Base-by-base conservation (phyloP, 2,329 filamentous ascomycete genomes). In the Sporothrix phasma region DNA sequence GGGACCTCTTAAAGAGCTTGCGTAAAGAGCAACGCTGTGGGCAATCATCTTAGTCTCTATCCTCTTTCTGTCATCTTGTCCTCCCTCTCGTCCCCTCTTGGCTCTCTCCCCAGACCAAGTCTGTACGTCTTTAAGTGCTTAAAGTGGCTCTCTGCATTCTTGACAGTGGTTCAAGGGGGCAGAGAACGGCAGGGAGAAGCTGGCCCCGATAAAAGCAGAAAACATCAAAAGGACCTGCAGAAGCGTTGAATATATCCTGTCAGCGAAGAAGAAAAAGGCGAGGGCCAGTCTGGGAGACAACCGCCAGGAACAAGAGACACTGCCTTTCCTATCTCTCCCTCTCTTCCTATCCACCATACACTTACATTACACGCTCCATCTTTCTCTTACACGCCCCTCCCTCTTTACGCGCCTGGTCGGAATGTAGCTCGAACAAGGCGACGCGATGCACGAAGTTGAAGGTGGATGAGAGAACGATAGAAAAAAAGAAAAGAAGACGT, bases 271-370 rank as follows among this genome's bases (percentile, higher is more conserved):
- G 13, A 17, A 41, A n/a, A 58, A 41, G 17, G 22, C 19, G 37
- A 59, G 22, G 7, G 15, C 37, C 51, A 17, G 6, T 11, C 19
- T 56, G n/a, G 51, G 31, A 59, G 24, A 59, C 37, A 59, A 59
- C 54, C 54, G 37, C 54, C 54, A 59, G 54, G 54, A 59, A 59
- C 54, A 59, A 45, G 54, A 59, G 37, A 59, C 54, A 59, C 45
- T 39, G 37, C 39, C 31, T 56, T 56, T 39, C 19, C 8, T 39
- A 24, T 39, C 31, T 39, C 51, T 58, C 54, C 54, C 37, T 41
- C 34, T 29, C 34, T 29, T 43, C 19, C 34, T 26, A 1, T 26
- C 5, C 17, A n/a, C n/a, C n/a, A n/a, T n/a, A n/a, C n/a, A n/a
- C 3, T 37, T 37, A 13, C 29, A 6, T 15, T 39, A 17, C n/a